Base-by-base conservation (phyloP, 768 basidiomycete genomes). In the Leccinum aurantiacum region DNA sequence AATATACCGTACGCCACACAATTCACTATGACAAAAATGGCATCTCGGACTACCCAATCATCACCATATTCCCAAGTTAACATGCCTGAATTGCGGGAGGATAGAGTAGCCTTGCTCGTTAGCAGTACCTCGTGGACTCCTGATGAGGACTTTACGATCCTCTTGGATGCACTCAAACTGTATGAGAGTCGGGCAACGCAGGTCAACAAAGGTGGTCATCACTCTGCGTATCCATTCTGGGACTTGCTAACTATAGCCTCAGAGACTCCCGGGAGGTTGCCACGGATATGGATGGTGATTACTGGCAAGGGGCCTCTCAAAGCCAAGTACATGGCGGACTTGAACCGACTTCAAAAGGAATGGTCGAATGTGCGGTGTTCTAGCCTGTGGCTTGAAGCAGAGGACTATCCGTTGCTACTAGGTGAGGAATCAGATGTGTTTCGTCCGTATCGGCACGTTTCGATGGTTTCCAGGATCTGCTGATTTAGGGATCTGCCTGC, bases 51-150 rank as follows among this genome's bases (percentile, higher is more conserved):
- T 67, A 79, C 19, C 64, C 71, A 47, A 60, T 71, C 53, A 1
- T 59, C 65, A 8, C 57, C 46, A 19, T 63, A 68, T 47, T 56
- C 60, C 24, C 25, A 49, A 31, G 56, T 70, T 27, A 68, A 65
- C 38, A 71, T 78, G 67, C 85, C 89, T 5, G 68, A 68, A n/a
- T 73, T 85, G 25, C 83, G 91, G 35, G 66, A 76, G 2, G 91
- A 93, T 63, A 80, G 95, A 58, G 93, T 94, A 4, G 95, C 93
- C 1, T 76, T 98, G 2, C 64, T 98, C 17, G 87, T 99, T 27
- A 93, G 91, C 24, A 92, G 93, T 64, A 99, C 97, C 1, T 94
- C 91, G 15, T 98, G 96, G 96, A 98, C 97, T 1, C 85, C 93
- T 6, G 97, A 99, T 67, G 97, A 99, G 72, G 95, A 98, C 71